These are phyloP conservation scores for Zygoascus tannicola DNA, from an alignment of 805 yeast genomes.

Conservation along the genomic window DNA sequence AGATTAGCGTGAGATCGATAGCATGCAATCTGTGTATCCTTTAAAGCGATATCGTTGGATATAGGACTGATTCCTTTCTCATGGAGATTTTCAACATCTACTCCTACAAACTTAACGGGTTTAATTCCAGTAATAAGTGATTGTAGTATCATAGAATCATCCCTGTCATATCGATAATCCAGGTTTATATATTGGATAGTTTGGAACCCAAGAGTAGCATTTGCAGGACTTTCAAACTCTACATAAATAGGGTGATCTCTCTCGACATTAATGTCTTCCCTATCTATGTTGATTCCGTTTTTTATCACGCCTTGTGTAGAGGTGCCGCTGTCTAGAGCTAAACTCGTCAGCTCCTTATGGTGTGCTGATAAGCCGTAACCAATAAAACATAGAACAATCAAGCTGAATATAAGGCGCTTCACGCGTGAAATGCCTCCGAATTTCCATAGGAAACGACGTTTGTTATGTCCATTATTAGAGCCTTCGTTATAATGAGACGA, in stretches of 20 bases:
- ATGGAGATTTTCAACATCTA: neutral
- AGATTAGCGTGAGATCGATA: slow-evolving; percentile 8
- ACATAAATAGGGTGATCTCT: neutral
- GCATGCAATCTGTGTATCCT: slow-evolving; percentile 4
- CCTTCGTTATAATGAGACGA: no score
- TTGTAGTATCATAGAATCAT: slow-evolving; percentile 10
- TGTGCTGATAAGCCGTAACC: neutral
- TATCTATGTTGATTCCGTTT: neutral
- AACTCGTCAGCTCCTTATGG: neutral
- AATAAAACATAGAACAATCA: neutral
- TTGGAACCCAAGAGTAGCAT: slow-evolving; percentile 13
- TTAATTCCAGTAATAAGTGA: slow-evolving; percentile 6
- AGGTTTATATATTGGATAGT: slow-evolving; percentile 10
- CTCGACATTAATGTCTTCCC: neutral
- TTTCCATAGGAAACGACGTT: no score
- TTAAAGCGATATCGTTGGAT: slow-evolving; percentile 1
- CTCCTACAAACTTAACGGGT: slow-evolving; percentile 2
- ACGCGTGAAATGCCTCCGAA: neutral
- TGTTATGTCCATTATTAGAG: no score
- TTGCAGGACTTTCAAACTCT: slow-evolving; percentile 2
- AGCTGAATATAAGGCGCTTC: neutral
- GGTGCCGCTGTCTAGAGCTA: neutral
- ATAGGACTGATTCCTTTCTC: slow-evolving; percentile 7
- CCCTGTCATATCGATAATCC: slow-evolving; percentile 8
- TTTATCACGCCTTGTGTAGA: neutral